Conservation (phyloP, 139 green algal genomes). For the Tetradesmus lagerheimii region DNA sequence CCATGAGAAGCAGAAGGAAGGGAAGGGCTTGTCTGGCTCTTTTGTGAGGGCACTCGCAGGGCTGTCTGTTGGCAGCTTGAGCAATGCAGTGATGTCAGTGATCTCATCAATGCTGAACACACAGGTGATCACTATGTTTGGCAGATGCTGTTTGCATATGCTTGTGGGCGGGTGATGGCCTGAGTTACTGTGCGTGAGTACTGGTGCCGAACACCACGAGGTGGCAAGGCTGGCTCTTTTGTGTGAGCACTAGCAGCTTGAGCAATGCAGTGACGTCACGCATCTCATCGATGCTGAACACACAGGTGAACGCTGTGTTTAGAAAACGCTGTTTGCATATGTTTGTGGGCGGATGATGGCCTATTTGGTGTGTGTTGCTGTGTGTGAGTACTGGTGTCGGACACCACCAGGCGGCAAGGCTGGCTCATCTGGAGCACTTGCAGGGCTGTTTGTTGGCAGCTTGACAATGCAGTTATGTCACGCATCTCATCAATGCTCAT, state of each 20-base stretch:
- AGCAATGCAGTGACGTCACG: neutral
- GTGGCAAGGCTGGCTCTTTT: no score
- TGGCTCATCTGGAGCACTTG: neutral
- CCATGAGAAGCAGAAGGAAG: neutral
- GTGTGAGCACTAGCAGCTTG: neutral
- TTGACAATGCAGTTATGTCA: neutral
- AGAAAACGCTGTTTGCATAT: no score
- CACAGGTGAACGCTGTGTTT: neutral
- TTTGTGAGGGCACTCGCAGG: no score
- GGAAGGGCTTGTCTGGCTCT: neutral
- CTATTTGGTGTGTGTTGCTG: neutral
- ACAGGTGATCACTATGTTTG: neutral
- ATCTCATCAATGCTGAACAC: neutral
- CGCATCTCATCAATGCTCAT: neutral
- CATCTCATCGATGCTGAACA: neutral
- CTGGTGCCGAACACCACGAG: no score
- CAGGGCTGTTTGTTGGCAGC: no score
- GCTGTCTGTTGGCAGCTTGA: neutral
- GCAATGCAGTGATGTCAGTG: neutral
- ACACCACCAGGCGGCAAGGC: no score
- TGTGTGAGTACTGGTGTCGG: no score
- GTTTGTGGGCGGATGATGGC: neutral
- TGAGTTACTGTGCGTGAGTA: neutral
- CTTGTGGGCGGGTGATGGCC: neutral
- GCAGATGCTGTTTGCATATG: no score